Evolutionary conservation across 441 rosid species (phyloP).

Genomic region (Kokia cookei): DNA sequence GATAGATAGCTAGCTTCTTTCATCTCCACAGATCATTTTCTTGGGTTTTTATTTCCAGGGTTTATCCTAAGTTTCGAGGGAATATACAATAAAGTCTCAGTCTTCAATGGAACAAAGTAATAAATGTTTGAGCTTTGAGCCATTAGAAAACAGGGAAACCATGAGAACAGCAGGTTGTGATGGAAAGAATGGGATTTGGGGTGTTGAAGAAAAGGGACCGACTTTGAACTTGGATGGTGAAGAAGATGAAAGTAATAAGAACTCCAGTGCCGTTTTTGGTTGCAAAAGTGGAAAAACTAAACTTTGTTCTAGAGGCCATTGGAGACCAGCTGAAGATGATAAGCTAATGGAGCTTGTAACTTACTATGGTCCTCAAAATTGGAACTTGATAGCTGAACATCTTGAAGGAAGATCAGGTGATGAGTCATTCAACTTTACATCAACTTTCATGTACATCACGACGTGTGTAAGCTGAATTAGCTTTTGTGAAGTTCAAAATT

Average conservation of each 20-base stretch:
- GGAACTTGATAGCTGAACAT: conserved; percentile 91
- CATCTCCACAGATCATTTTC: background rate
- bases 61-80: background rate
- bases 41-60: background rate
- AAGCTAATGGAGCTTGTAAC: conserved; percentile 82
- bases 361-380: conserved; percentile 86
- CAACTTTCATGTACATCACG: too few relatives aligned
- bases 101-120: conserved; percentile 18
- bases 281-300: conserved; percentile 31
- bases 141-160: conserved; percentile 17
- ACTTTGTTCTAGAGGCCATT: conserved; percentile 80
- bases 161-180: conserved; percentile 9
- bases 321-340: conserved; percentile 94
- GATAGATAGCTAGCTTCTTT: background rate
- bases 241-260: conserved; percentile 13
- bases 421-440: too few relatives aligned
- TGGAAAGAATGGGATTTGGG: conserved; percentile 19
- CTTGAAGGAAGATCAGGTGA: conserved; percentile 91
- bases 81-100: conserved; percentile 3
- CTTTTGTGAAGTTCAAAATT: background rate
- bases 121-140: conserved; percentile 16
- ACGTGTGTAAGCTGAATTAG: too few relatives aligned
- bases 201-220: conserved; percentile 10
- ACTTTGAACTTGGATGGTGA: conserved; percentile 20
- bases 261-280: background rate